Base-by-base conservation (phyloP, 2,329 filamentous ascomycete genomes). In the Aureobasidium uvarum region DNA sequence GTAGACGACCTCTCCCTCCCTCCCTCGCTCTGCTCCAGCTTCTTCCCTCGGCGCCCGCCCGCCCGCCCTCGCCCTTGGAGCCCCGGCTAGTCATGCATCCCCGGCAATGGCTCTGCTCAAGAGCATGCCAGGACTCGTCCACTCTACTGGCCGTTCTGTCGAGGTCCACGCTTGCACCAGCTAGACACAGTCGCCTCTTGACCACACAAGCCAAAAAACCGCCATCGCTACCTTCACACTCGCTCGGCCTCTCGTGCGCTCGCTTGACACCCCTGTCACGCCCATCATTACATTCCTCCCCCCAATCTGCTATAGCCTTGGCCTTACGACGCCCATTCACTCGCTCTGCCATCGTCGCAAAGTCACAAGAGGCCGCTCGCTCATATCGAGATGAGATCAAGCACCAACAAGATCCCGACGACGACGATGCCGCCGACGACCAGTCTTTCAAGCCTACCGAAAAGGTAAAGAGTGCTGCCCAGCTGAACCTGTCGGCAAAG, bases 401-500 rank as follows among this genome's bases (percentile, higher is more conserved):
- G 33, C 64, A 66, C 10, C 62, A 62, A 25, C 71, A 73, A 56
- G 69, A 71, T 10, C 68, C 67, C n/a, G 79, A 81, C 36, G 74
- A 76, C 18, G 72, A 73, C 11, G 77, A 79, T 43, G 77, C 79
- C 33, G 85, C 86, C 52, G 81, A 85, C 63, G 84, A 88, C 36
- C 77, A 81, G 66, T 85, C 83, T 25, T 91, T 92, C 74, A 84
- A 83, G 69, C 83, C 86, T 71, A 93, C 91, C 66, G 94, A 96
- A 75, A 94, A 89, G 77, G 95, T 93, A 39, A 85, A 88, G 14
- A 88, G 92, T 72, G 95, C 93, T 13, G 90, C 93, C 2, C 89
- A 98, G 73, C 83, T 99, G 71, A 96, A 99, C 75, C 81, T 98
- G 71, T 88, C 89, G 68, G 95, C 95, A 16, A 91, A 90, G 69